Evolutionary conservation across 139 green algal species (phyloP), one percentile per base, ranked within the genome.

Genomic region (Nannochloris sp.): DNA sequence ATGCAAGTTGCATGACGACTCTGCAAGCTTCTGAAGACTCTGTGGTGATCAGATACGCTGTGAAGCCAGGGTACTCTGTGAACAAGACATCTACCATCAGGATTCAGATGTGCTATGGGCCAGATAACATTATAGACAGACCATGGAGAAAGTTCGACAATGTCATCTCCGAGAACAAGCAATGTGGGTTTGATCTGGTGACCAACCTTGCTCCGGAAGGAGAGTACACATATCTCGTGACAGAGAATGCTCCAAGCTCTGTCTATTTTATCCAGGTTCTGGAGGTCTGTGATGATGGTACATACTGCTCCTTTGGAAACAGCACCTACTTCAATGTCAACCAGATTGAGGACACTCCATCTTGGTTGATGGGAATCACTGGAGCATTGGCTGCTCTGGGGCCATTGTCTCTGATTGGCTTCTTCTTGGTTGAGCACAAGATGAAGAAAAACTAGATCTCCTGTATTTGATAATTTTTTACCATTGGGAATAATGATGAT

Each of bases 111-210:
- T 75, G 69, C 57, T 75, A 65, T 34, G n/a, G 31, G 31, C 19
- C 29, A 36, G n/a, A 31, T 21, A 67, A 27, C 10, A 51, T 48
- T 5, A 1, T 36, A 2, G 34, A 71, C 53, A 50, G 69, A 14
- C 40, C 69, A 53, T 75, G 69, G 69, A 51, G 69, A 43, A 71
- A 71, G 54, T 19, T 37, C 53, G 60, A 62, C 16, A 14, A 53
- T 15, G 36, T 71, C 55, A 71, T 75, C 55, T 10, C 8, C 37
- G 62, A 71, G 6, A 60, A 75, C 53, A 75, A 70, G 27, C 62
- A 75, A 43, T 75, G 68, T 54, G 66, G 44, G 19, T 34, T 50
- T 25, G 23, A 29, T 8, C 16, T 75, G n/a, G 54, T n/a, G 19
- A 44, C 9, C 1, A 61, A 40, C n/a, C 60, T 64, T 36, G 27